Base-by-base conservation (phyloP, 2,329 filamentous ascomycete genomes). In the Fusarium lateritium region DNA sequence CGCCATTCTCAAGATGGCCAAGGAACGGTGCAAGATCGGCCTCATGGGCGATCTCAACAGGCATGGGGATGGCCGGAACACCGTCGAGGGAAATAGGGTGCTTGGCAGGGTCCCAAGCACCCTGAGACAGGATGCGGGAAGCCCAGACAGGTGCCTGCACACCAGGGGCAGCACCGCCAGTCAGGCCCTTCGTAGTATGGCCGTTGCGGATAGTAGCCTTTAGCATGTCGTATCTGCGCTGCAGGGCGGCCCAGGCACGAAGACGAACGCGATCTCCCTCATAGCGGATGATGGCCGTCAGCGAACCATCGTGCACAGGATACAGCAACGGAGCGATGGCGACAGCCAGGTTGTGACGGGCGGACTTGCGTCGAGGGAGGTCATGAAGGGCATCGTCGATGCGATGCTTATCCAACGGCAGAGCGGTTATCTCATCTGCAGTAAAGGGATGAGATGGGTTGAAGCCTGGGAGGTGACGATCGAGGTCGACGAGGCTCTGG, bases 201-300 rank as follows among this genome's bases (percentile, higher is more conserved):
- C 78, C 79, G 38, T 80, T 77, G 31, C 73, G 74, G 43, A 67
- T 65, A 21, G 78, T 80, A 19, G 75, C 74, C 49, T 71, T 64
- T 15, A 81, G 61, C 39, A 75, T 70, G 65, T 79, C 79, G 58
- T 77, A 78, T 56, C 76, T 76, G 34, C 77, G 76, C 72, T 81
- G 79, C 39, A 81, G 58, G 24, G 71, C 74, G 5, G 75, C 75
- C 78, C 78, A 81, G 24, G 73, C 78, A 42, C 79, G 77, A 22
- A 81, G 73, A 13, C 72, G 76, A 8, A 80, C 78, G 17, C 79
- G 77, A 33, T 80, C 78, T 15, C 71, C 74, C 34, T 81, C 78
- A 55, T 79, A 81, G 11, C 78, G 75, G 46, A 81, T 81, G 19
- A 81, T 73, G 46, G 78, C 70, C n/a, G 79, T 73, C 40, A 81